Conservation (phyloP, 2,329 filamentous ascomycete species). For the Clonostachys chloroleuca region DNA sequence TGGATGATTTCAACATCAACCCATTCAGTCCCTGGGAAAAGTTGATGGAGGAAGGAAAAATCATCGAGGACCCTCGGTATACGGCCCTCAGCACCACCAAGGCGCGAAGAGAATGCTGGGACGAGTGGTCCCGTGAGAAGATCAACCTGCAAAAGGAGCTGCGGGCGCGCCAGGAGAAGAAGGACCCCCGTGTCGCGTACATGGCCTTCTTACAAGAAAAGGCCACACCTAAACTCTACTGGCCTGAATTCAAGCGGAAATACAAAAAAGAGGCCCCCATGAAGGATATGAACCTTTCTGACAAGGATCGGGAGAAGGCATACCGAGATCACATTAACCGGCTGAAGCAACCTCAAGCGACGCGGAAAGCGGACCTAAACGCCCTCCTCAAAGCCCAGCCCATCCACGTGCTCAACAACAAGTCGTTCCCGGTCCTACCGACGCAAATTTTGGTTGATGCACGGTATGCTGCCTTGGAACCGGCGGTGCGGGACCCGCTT, state of each 20-base stretch:
- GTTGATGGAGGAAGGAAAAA: constrained; percentile 73
- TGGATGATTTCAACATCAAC: constrained; percentile 77
- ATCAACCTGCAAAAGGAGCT: constrained; percentile 70
- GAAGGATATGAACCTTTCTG: constrained; percentile 65
- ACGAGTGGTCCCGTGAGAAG: constrained; percentile 75
- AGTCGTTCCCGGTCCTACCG: constrained; percentile 56
- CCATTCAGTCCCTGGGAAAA: constrained; percentile 93
- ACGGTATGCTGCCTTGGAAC: constrained; percentile 64
- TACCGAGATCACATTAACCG: constrained; percentile 72
- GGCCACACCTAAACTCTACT: constrained; percentile 89
- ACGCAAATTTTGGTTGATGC: constrained; percentile 59
- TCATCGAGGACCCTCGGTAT: constrained; percentile 85
- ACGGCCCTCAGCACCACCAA: constrained; percentile 79
- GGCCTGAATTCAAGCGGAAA: constrained; percentile 94
- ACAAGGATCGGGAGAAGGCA: constrained; percentile 75
- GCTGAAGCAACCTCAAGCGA: constrained; percentile 60
- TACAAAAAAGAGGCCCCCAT: constrained; percentile 78
- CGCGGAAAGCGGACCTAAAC: constrained; percentile 66
- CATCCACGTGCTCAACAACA: constrained; percentile 51
- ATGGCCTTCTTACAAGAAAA: constrained; percentile 75
- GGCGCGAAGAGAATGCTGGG: constrained; percentile 75
- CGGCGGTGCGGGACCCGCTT: constrained; percentile 56
- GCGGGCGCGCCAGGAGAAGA: constrained; percentile 71
- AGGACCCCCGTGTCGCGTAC: constrained; percentile 80
- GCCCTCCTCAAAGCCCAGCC: constrained; percentile 61